Base-by-base conservation (phyloP, 805 yeast genomes). In the Sugiyamaella marilandica region DNA sequence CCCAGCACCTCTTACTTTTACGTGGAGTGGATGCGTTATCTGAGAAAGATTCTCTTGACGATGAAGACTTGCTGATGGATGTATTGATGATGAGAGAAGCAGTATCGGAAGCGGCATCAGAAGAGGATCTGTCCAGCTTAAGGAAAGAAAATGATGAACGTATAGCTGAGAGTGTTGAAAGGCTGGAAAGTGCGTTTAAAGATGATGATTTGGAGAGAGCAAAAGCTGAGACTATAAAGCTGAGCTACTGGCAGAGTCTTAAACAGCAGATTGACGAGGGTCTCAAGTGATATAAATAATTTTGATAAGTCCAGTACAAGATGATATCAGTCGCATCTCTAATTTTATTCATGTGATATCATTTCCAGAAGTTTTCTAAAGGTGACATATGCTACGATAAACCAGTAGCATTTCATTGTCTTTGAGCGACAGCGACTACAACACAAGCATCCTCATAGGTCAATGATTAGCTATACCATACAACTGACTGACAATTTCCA, bases 21-120 rank as follows among this genome's bases (percentile, higher is more conserved):
- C 68, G 76, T 5, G 77, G 76, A 58, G 70, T 78, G 24, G 96
- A 91, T 59, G 82, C 80, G 5, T 68, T 70, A 16, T 72, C 75
- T 7, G 75, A 74, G 53, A 57, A 73, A 67, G 67, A 66, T 61
- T 45, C 69, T 69, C 55, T 81, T 73, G 59, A 74, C 70, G 47
- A 70, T 47, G 80, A 66, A 53, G 77, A 72, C 13, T 70, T 87
- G 63, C 70, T 92, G 39, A 79, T 88, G 84, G 80, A 81, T 43
- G 85, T 92, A 19, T 73, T 92, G 69, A 95, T 89, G 58, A 81
- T 88, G 3, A 94, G 91, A 65, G 99, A 92, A 67, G 78, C 80
- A 41, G 71, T 91, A 53, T 95, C 87, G 55, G 81, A 81, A 58
- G 83, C 88, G 4, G 70, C 73, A 1, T 70, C 69, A 49, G 85